Conservation (phyloP, 805 yeast genomes). For the Wickerhamomyces chambardii region DNA sequence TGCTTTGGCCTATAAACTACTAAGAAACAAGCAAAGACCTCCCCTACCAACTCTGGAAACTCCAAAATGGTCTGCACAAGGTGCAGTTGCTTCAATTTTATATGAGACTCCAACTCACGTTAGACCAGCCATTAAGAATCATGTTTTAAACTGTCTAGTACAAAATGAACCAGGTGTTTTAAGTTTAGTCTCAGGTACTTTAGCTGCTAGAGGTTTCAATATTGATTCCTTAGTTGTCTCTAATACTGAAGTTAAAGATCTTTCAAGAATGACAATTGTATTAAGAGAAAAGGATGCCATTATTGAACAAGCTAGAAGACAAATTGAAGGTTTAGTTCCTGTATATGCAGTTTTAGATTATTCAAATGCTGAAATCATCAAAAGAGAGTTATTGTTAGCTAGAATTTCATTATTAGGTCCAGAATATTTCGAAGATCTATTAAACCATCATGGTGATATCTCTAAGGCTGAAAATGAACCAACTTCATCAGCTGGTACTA, state of each 20-base stretch:
- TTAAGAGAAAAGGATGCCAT: conserved; percentile 92
- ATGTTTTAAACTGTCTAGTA: conserved; percentile 91
- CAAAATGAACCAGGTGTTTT: conserved; percentile 99
- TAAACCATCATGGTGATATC: conserved; percentile 62
- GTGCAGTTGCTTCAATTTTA: conserved; percentile 91
- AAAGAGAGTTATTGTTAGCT: conserved; percentile 85
- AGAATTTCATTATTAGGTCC: conserved; percentile 92
- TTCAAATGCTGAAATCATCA: conserved; percentile 80
- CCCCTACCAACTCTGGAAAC: conserved; percentile 89
- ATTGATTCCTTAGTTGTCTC: conserved; percentile 96
- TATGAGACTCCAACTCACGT: conserved; percentile 72
- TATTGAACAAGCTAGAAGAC: conserved; percentile 96
- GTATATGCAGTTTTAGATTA: conserved; percentile 97
- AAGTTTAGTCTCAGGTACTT: conserved; percentile 85
- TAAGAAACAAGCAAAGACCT: conserved; percentile 79
- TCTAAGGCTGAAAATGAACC: conserved; percentile 17
- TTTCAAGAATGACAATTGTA: conserved; percentile 95
- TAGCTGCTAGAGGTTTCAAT: conserved; percentile 98
- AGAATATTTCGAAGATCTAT: conserved; percentile 94
- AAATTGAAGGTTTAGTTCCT: conserved; percentile 95
- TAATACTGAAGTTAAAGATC: conserved; percentile 90
- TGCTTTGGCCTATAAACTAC: conserved; percentile 88
- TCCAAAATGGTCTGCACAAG: conserved; percentile 92
- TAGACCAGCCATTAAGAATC: conserved; percentile 63
- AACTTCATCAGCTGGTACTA: conserved; percentile 20